Percentiles rank a stretch among this genome's conserved stretches.
phyloP scores from a whole-genome alignment of 441 rosid species.

The Arabidopsis lyrata region DNA sequence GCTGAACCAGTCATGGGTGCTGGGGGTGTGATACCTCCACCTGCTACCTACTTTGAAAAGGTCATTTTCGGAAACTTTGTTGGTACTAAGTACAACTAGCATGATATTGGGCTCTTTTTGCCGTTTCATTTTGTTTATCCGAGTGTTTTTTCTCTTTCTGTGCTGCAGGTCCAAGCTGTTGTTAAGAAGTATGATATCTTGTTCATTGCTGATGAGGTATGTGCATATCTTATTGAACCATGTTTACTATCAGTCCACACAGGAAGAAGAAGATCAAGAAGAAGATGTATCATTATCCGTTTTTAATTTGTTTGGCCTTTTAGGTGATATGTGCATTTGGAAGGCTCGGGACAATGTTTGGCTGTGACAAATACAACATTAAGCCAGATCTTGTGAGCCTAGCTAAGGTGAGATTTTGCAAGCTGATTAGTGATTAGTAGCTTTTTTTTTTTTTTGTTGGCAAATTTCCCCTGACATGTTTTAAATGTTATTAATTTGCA shows the following conservation, averaged over 20 bases:
- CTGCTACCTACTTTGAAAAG: conserved; percentile 96
- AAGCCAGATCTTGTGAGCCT: conserved; percentile 80
- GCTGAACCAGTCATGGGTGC: conserved; percentile 99
- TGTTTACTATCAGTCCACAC: not conserved
- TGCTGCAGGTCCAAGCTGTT: conserved; percentile 87
- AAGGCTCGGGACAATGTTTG: conserved; percentile 98
- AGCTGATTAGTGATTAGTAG: not conserved
- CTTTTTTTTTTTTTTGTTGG: not conserved
- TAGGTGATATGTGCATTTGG: conserved; percentile 99
- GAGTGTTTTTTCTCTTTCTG: conserved; percentile 1
- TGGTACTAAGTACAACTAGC: not conserved
- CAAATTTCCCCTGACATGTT: not conserved
- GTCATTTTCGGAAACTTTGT: conserved; percentile 44
- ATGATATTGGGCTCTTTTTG: not conserved
- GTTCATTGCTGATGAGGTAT: conserved; percentile 96
- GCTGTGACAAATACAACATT: conserved; percentile 80
- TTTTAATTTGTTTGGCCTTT: conserved; percentile 26
- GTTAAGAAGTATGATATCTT: conserved; percentile 86
- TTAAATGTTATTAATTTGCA: conserved; percentile 39
- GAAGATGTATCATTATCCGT: not conserved
- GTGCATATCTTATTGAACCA: not conserved
- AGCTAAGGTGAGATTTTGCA: conserved; percentile 71
- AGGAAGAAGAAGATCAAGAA: not conserved
- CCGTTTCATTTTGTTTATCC: not conserved
- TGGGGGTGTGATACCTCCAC: conserved; percentile 97